Evolutionary conservation across 768 basidiomycete species (phyloP).

Genomic region (Agaricus sinodeliciosus): DNA sequence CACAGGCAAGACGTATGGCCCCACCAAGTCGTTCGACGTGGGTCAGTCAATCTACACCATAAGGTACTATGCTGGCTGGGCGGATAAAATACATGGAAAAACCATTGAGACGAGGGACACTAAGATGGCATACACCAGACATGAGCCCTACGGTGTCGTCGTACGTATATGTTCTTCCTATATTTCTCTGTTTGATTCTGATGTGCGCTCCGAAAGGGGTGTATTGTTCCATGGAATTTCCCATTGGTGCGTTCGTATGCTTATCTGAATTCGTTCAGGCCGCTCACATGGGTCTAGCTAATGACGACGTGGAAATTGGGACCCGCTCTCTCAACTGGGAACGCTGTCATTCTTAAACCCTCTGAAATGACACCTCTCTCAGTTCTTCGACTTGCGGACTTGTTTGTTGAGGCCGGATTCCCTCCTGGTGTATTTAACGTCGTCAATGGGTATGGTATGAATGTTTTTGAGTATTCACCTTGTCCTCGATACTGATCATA

Average conservation of each 20-base stretch:
- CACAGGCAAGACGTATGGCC: slow-evolving; percentile 49
- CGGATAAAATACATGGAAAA: slow-evolving; percentile 78
- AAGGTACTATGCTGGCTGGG: slow-evolving; percentile 86
- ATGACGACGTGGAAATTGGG: slow-evolving; percentile 70
- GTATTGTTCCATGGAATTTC: slow-evolving; percentile 66
- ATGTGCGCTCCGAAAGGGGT: slow-evolving; percentile 20
- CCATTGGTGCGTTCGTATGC: slow-evolving; percentile 19
- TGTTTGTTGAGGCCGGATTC: slow-evolving; percentile 66
- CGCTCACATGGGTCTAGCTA: slow-evolving; percentile 6
- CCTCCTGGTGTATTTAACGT: slow-evolving; percentile 74
- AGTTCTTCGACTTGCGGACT: slow-evolving; percentile 43
- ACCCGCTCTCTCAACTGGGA: slow-evolving; percentile 74
- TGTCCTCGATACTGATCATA: not conserved
- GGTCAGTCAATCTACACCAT: slow-evolving; percentile 39
- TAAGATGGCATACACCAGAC: slow-evolving; percentile 62
- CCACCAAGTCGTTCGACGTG: slow-evolving; percentile 48
- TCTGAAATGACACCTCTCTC: slow-evolving; percentile 72
- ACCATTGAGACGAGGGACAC: slow-evolving; percentile 59
- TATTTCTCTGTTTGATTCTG: no score
- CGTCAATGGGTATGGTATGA: slow-evolving; percentile 53
- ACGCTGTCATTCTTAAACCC: slow-evolving; percentile 69
- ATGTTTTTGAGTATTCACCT: not conserved
- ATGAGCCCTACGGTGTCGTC: slow-evolving; percentile 57
- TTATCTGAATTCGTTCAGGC: no score
- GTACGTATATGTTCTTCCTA: slow-evolving; percentile 15